Percentiles rank a stretch among this genome's conserved stretches.
phyloP scores from a whole-genome alignment of 108 stramenopile genomes.

The Mayamaea pseudoterrestris region DNA sequence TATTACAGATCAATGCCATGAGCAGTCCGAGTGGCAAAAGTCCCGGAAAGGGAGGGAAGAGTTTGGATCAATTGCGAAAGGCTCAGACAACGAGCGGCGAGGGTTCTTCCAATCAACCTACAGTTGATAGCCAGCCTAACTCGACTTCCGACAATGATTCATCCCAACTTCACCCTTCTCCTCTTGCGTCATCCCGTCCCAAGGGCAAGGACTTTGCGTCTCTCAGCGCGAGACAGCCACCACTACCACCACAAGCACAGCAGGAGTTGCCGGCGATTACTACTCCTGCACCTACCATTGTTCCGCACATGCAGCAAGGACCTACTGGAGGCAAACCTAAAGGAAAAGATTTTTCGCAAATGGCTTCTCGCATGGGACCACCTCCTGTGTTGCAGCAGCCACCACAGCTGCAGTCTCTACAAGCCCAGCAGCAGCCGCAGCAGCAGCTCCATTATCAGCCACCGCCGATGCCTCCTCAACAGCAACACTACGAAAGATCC shows the following conservation, averaged over 20 bases:
- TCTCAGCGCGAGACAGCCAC: slow-evolving; percentile 30
- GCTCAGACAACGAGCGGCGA: too few species aligned
- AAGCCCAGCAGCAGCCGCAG: slow-evolving; percentile 9
- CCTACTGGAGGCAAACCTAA: slow-evolving; percentile 29
- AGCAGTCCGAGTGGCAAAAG: too few species aligned
- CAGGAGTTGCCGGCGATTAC: slow-evolving; percentile 1
- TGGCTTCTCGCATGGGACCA: slow-evolving; percentile 21
- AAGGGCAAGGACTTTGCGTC: slow-evolving; percentile 77
- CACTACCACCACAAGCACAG: background rate
- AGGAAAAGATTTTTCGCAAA: slow-evolving; percentile 72
- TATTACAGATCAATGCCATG: too few species aligned
- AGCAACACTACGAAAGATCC: background rate
- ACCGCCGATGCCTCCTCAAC: slow-evolving; percentile 1
- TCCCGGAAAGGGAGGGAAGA: slow-evolving; percentile 28
- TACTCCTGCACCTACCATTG: slow-evolving; percentile 4
- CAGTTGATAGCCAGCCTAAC: slow-evolving; percentile 7
- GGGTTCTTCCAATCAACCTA: too few species aligned
- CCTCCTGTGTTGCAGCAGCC: background rate
- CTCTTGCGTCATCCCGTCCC: slow-evolving; percentile 22
- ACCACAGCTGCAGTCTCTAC: slow-evolving; percentile 6
- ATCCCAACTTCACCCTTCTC: too few species aligned
- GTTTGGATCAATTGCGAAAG: too few species aligned
- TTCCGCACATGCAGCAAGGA: background rate
- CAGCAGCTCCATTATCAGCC: background rate
- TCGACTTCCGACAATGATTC: too few species aligned